Conservation (phyloP, 106 monocot genomes). For the Xerophyta viscosa region DNA sequence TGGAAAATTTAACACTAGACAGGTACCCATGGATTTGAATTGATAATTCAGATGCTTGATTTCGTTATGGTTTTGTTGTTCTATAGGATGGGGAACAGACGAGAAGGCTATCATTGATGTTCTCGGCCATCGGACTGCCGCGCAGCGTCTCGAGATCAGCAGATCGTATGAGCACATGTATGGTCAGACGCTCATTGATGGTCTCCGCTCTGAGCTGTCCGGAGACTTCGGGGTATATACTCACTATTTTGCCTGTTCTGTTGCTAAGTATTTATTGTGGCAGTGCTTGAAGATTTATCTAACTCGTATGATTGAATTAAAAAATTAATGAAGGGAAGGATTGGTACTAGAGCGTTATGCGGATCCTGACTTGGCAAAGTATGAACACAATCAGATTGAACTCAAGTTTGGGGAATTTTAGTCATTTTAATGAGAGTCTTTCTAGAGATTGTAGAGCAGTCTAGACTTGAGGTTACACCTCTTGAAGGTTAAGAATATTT, state of each 20-base stretch:
- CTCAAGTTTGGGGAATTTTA: no score
- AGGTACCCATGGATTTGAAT: neutral
- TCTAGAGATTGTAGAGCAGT: no score
- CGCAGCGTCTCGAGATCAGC: constrained; percentile 32
- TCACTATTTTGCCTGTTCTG: neutral
- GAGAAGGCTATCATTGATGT: constrained; percentile 48
- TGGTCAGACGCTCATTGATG: constrained; percentile 37
- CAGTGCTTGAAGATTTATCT: neutral
- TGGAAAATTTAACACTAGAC: neutral
- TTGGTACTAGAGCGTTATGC: neutral
- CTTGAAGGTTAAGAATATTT: no score
- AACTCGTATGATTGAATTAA: neutral
- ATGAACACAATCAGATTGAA: no score
- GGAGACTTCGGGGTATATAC: constrained; percentile 52
- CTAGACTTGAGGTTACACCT: no score
- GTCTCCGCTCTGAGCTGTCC: constrained; percentile 62
- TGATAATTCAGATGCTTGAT: no score
- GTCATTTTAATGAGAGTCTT: no score
- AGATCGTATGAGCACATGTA: constrained; percentile 26
- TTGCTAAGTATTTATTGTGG: neutral
- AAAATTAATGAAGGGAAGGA: no score
- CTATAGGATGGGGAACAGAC: constrained; percentile 52
- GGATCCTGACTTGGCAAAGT: no score
- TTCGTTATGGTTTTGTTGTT: neutral
- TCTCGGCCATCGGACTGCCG: constrained; percentile 33